These are phyloP conservation scores for Otatea glauca DNA, from an alignment of 176 grass and related monocot genomes.

Conservation along the genomic window DNA sequence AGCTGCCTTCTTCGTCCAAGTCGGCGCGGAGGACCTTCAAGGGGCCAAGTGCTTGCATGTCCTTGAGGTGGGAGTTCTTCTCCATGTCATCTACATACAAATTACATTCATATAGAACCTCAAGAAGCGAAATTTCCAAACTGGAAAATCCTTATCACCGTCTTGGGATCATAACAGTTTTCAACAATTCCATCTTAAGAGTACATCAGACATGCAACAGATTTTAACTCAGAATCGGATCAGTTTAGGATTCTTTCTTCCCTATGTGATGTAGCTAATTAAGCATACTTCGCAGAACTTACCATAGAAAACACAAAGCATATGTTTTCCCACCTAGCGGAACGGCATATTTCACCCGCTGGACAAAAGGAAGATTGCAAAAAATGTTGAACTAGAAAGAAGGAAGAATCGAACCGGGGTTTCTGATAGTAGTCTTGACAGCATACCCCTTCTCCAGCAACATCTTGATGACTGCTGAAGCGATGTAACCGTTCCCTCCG, in stretches of 20 bases:
- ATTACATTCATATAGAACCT: not conserved
- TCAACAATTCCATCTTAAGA: slow-evolving; percentile 16
- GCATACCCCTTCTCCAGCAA: slow-evolving; percentile 64
- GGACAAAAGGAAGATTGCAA: not conserved
- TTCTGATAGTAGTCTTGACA: slow-evolving; percentile 69
- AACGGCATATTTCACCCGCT: not conserved
- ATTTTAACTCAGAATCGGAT: not conserved
- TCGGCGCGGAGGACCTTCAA: slow-evolving; percentile 55
- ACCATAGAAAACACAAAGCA: not conserved
- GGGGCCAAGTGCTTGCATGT: slow-evolving; percentile 54
- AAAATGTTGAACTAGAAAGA: not conserved
- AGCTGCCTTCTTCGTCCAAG: slow-evolving; percentile 65
- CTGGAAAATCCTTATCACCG: not conserved
- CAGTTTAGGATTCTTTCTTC: not conserved
- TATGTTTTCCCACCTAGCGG: not conserved
- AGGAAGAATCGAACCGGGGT: slow-evolving; percentile 44
- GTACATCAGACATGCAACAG: not conserved
- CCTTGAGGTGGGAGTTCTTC: slow-evolving; percentile 54
- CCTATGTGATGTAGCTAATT: no score
- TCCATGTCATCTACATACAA: slow-evolving; percentile 26
- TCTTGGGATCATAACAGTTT: not conserved
- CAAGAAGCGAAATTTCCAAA: not conserved
- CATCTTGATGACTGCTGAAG: slow-evolving; percentile 62
- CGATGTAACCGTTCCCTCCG: slow-evolving; percentile 68
- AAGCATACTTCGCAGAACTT: not conserved